Percentiles rank a stretch among this genome's conserved stretches.
Conservation (phyloP, 306 rosid genomes). For the Glycine tomentella region DNA sequence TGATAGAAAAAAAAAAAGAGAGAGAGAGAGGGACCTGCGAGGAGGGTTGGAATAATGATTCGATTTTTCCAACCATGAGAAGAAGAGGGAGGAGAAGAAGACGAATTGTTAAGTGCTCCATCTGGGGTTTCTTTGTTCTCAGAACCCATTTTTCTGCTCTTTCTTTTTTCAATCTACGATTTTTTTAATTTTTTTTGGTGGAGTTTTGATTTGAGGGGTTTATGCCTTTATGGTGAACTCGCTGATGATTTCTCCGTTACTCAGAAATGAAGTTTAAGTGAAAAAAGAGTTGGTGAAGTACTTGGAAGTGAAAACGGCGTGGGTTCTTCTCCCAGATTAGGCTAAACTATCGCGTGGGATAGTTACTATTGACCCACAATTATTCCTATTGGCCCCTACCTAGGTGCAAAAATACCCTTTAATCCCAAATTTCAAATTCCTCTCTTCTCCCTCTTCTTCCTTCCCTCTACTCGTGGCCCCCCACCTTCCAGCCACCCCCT, state of each 20-base stretch:
- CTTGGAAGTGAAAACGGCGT: too few species aligned
- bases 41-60: conserved; percentile 67
- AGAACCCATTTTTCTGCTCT: conserved; percentile 33
- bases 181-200: too few species aligned
- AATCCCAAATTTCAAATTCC: too few species aligned
- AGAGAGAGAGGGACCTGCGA: conserved; percentile 68
- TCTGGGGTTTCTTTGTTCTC: conserved; percentile 33
- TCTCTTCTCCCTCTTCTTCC: too few species aligned
- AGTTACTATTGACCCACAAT: too few species aligned
- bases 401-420: too few species aligned
- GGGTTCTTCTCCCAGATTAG: too few species aligned
- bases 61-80: conserved; percentile 68
- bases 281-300: not conserved
- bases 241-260: not conserved
- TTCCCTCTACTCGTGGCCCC: too few species aligned
- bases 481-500: too few species aligned
- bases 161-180: not conserved
- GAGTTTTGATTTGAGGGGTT: conserved; percentile 6
- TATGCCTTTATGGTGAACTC: not conserved
- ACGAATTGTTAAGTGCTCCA: conserved; percentile 33
- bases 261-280: not conserved
- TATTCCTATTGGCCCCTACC: too few species aligned
- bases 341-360: too few species aligned
- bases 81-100: conserved; percentile 55
- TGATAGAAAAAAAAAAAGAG: too few species aligned